Conservation (phyloP, 2,329 filamentous ascomycete genomes). For the Penicillium griseofulvum region DNA sequence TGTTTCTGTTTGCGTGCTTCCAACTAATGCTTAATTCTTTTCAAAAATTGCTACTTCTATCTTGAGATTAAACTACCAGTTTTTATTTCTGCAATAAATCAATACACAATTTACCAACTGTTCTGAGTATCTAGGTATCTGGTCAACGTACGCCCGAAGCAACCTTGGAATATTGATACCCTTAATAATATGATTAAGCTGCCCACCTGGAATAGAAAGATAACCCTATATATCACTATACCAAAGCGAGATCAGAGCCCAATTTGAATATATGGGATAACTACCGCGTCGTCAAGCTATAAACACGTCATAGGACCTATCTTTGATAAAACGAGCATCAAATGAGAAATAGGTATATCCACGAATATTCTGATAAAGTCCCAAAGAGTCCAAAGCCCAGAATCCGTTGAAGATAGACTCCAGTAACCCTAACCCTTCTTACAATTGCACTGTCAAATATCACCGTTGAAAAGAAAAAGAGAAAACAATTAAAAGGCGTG, state of each 20-base stretch:
- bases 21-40: constrained; percentile 5
- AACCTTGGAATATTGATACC: background rate
- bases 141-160: background rate
- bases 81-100: background rate
- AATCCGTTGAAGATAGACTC: background rate
- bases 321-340: background rate
- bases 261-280: background rate
- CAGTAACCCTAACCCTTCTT: constrained; percentile 4
- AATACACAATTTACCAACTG: background rate
- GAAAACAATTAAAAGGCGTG: constrained; percentile 3
- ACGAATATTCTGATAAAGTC: background rate
- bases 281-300: background rate
- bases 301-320: background rate
- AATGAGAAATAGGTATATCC: background rate
- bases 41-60: background rate
- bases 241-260: background rate
- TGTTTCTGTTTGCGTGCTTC: background rate
- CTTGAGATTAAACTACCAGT: background rate
- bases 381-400: background rate
- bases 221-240: too few relatives aligned
- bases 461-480: background rate
- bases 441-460: background rate
- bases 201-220: background rate
- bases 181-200: background rate
- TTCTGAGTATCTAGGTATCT: background rate